Percentiles rank a stretch among this genome's conserved stretches.
Conservation (phyloP, 352 stramenopile species). For the Blastocystis sp. region DNA sequence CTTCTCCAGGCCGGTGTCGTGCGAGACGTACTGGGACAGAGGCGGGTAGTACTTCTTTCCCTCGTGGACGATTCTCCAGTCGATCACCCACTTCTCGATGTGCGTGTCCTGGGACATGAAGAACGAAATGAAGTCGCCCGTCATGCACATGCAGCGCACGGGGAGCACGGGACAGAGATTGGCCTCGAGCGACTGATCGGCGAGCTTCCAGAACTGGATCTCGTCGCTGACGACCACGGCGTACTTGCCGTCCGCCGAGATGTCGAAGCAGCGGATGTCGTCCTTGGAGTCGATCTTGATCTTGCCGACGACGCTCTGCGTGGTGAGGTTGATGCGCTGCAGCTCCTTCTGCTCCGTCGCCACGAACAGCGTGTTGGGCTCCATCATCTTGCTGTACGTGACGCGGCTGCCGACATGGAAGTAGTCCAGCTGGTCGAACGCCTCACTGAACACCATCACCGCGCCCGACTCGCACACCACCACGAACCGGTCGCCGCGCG, state of each 20-base stretch:
- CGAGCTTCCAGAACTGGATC: conserved; percentile 56
- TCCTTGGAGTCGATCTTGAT: conserved; percentile 30
- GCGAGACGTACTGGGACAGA: not conserved
- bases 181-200: conserved; percentile 16
- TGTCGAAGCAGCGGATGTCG: conserved; percentile 46
- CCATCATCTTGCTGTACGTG: conserved; percentile 9
- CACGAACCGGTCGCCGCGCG: conserved; percentile 11
- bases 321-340: conserved; percentile 10
- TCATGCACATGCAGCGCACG: conserved; percentile 53
- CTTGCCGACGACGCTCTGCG: not conserved
- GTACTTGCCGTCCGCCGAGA: conserved; percentile 58
- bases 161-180: conserved; percentile 41
- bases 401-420: conserved; percentile 25
- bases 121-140: conserved; percentile 63
- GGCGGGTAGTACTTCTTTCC: conserved; percentile 68
- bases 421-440: conserved; percentile 50
- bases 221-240: conserved; percentile 51
- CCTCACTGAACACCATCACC: conserved; percentile 29
- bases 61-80: conserved; percentile 58
- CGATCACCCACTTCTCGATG: conserved; percentile 69
- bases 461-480: conserved; percentile 48
- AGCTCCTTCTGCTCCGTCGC: conserved; percentile 58
- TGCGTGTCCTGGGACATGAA: conserved; percentile 64
- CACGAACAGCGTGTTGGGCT: conserved; percentile 17
- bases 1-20: not conserved